Conservation (phyloP, 441 rosid genomes). For the Bruguiera hainesii region DNA sequence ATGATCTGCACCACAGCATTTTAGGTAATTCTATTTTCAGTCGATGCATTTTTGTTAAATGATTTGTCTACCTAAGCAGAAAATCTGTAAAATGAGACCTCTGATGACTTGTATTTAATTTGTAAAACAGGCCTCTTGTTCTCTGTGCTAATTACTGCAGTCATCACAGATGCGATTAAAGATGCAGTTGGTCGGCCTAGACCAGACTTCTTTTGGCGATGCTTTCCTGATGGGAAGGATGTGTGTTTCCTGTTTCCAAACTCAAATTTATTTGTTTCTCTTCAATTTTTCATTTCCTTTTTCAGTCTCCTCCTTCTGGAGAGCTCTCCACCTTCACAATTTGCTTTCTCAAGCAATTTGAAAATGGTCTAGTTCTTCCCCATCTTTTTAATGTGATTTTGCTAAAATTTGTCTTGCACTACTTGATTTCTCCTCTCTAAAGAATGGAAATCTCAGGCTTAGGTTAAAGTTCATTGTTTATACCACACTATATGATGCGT, state of each 20-base stretch:
- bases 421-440: background rate
- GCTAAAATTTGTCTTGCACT: background rate
- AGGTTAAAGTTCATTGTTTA: too few species aligned
- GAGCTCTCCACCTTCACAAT: background rate
- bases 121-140: constrained; percentile 55
- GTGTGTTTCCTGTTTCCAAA: constrained; percentile 32
- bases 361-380: background rate
- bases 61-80: background rate
- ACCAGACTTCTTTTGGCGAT: constrained; percentile 78
- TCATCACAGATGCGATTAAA: constrained; percentile 75
- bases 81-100: background rate
- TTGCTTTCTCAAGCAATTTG: too few species aligned
- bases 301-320: background rate
- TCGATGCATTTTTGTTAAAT: background rate
- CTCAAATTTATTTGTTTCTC: background rate
- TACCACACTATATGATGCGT: too few species aligned
- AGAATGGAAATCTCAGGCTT: background rate
- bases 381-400: background rate
- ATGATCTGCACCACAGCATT: constrained; percentile 76
- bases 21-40: constrained; percentile 42
- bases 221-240: constrained; percentile 81
- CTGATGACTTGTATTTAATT: background rate
- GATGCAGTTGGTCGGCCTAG: constrained; percentile 65
- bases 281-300: background rate
- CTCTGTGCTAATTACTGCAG: constrained; percentile 66